These are phyloP conservation scores for Styphnolobium japonicum DNA, from an alignment of 306 rosid genomes.

Conservation along the genomic window DNA sequence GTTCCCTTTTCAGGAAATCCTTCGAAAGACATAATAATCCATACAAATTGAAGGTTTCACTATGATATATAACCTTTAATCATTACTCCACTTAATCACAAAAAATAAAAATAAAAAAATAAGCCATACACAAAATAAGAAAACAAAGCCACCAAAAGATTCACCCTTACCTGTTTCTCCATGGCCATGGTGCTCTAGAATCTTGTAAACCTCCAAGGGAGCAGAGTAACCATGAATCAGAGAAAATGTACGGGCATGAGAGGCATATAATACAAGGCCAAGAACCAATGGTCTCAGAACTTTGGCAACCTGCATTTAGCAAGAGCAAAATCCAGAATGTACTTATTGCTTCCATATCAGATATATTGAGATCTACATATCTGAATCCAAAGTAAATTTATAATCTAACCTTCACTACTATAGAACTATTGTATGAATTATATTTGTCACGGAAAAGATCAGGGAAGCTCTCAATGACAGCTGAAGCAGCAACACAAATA, in stretches of 20 bases:
- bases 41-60: not conserved
- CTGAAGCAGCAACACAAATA: conserved; percentile 93
- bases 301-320: conserved; percentile 63
- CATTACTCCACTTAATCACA: not conserved
- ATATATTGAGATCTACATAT: conserved; percentile 6
- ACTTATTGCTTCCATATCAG: conserved; percentile 15
- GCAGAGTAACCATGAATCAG: conserved; percentile 91
- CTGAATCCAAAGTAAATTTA: not conserved
- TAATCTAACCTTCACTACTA: conserved; percentile 55
- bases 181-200: conserved; percentile 78
- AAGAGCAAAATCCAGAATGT: not conserved
- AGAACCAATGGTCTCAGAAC: conserved; percentile 77
- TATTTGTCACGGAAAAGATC: conserved; percentile 75
- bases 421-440: conserved; percentile 40
- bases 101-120: not conserved
- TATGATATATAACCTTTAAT: not conserved
- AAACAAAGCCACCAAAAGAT: not conserved
- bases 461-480: conserved; percentile 94
- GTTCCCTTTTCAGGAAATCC: not conserved
- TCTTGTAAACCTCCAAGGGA: conserved; percentile 86
- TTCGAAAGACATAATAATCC: not conserved
- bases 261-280: conserved; percentile 70
- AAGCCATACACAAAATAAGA: not conserved
- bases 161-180: conserved; percentile 59
- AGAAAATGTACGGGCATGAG: conserved; percentile 98